Evolutionary conservation across 768 basidiomycete genomes (phyloP), one percentile per base, ranked within the genome.

Genomic region (Mycena maculata): DNA sequence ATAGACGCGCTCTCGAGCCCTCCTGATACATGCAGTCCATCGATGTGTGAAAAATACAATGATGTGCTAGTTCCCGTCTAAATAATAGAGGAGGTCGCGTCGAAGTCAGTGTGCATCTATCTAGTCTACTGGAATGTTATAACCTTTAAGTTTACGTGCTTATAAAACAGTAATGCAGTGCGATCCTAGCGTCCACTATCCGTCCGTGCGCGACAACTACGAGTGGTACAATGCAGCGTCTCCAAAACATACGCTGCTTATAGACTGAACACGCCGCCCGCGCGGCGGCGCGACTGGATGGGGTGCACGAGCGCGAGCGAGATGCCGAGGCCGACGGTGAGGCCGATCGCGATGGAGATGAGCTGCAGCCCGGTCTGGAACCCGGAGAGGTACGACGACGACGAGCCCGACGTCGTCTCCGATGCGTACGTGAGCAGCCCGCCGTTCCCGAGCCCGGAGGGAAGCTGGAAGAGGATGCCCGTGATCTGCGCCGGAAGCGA

Each of bases 391-490:
- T 93, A 93, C 3, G 89, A 85, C 0, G 80, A 76, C 4, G 84
- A 78, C 33, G 83, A 82, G 16, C 88, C 89, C 8, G 83, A 77
- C 25, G 86, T 82, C 65, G 86, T 83, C 67, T 86, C 80, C 39
- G 84, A 83, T 13, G 87, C 90, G 72, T 90, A 93, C 66, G 86
- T 87, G 67, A 96, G 84, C 9, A 95, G 86, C 31, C 94, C 94
- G 13, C 92, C 92, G 47, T 88, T 92, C 10, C 90, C 88, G 13
- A 95, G 84, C 41, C 93, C 94, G 10, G 91, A 92, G 0, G 93
- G 94, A 1, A 95, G 84, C 78, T 95, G 94, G 80, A 95, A 92
- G 18, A 95, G 82, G 52, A 95, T 92, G 25, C 91, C 93, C 0
- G 91, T 92, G 68, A 92, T 90, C 81, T 83, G 60, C 54, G 2